Conservation (phyloP, 2,329 filamentous ascomycete species). For the Calonectria hongkongensis region DNA sequence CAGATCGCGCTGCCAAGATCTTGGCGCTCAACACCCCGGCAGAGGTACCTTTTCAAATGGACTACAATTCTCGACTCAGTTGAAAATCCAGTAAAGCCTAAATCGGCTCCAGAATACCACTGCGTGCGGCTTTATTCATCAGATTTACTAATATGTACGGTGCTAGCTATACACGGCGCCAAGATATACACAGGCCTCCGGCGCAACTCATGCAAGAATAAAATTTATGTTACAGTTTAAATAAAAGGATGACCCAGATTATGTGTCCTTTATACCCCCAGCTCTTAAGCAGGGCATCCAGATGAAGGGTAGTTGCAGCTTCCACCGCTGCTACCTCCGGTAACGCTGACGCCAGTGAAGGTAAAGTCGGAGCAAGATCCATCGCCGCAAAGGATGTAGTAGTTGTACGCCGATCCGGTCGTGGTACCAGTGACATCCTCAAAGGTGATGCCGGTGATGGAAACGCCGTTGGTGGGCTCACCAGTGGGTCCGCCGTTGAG, state of each 20-base stretch:
- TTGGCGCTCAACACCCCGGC: too few relatives aligned
- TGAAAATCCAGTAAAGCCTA: too few relatives aligned
- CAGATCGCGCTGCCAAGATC: too few relatives aligned
- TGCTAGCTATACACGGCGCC: conserved; percentile 12
- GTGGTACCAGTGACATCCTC: conserved; percentile 61
- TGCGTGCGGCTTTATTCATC: not conserved
- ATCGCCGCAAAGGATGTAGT: conserved; percentile 72
- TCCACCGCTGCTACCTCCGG: conserved; percentile 63
- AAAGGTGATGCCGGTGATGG: conserved; percentile 67
- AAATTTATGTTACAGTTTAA: not conserved
- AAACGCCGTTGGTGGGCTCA: conserved; percentile 65
- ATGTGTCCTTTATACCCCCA: not conserved
- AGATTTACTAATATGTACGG: not conserved
- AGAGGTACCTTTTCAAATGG: too few relatives aligned
- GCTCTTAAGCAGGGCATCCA: conserved; percentile 61
- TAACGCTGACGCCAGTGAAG: conserved; percentile 68
- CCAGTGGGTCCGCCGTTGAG: conserved; percentile 65
- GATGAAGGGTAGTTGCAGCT: conserved; percentile 45
- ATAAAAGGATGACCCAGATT: not conserved
- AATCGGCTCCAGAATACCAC: not conserved
- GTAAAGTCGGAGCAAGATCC: conserved; percentile 67
- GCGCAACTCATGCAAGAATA: not conserved
- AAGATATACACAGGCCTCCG: not conserved
- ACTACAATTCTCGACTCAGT: too few relatives aligned
- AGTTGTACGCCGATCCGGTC: conserved; percentile 58